Conservation (phyloP, 768 basidiomycete genomes). For the Tulasnella sp. region DNA sequence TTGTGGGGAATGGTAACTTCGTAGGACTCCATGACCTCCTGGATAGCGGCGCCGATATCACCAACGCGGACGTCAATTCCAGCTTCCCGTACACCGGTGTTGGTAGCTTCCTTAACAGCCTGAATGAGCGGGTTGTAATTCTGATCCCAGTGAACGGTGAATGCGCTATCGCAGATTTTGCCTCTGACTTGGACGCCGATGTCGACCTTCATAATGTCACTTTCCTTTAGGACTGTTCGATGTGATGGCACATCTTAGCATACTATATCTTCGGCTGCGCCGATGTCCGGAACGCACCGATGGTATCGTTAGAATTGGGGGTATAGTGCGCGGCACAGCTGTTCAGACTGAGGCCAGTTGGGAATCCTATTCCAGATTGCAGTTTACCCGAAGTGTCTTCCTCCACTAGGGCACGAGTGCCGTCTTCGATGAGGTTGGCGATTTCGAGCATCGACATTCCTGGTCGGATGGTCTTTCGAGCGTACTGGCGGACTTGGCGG, state of each 20-base stretch:
- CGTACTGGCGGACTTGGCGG: conserved; percentile 78
- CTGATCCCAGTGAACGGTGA: conserved; percentile 73
- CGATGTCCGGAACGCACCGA: conserved; percentile 41
- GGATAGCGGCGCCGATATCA: conserved; percentile 83
- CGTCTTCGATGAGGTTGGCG: conserved; percentile 86
- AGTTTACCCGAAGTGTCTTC: conserved; percentile 56
- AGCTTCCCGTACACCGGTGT: conserved; percentile 83
- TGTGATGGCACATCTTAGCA: background rate
- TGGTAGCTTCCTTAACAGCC: conserved; percentile 90
- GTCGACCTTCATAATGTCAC: conserved; percentile 94
- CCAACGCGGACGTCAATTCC: conserved; percentile 93
- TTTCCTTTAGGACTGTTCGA: conserved; percentile 59
- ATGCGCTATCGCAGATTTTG: conserved; percentile 92
- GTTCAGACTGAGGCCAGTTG: conserved; percentile 90
- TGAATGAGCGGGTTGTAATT: conserved; percentile 83
- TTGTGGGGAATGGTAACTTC: conserved; percentile 57
- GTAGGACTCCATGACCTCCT: conserved; percentile 98
- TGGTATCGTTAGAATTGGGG: conserved; percentile 87
- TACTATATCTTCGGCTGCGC: background rate
- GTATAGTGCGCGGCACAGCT: conserved; percentile 95
- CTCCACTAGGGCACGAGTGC: conserved; percentile 84
- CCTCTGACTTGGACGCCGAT: conserved; percentile 96
- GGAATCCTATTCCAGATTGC: conserved; percentile 86
- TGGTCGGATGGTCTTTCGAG: conserved; percentile 74
- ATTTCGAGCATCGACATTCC: conserved; percentile 95